Base-by-base conservation (phyloP, 257 asterid species). In the Leonotis leonurus region DNA sequence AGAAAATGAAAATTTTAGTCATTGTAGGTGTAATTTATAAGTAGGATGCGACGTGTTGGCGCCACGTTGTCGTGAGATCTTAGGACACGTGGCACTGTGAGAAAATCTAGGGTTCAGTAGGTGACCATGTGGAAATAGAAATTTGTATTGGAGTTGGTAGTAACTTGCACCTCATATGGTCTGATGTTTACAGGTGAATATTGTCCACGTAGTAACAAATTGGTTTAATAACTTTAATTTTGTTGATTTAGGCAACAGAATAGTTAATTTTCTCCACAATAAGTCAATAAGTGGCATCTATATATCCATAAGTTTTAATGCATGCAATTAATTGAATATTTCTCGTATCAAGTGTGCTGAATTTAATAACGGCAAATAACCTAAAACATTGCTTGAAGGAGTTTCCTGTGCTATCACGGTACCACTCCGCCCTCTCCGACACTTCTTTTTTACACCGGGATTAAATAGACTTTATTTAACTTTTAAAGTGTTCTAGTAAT, bases 181-280 rank as follows among this genome's bases (percentile, higher is more conserved):
- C 2, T 67, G 70, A 62, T 51, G 73, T 65, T 61, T 65, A 66
- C 74, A 8, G 18, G 8, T 39, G 35, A 17, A 68, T 11, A n/a
- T 67, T 60, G 53, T 33, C 71, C 58, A 50, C 6, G 54, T 60
- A n/a, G 11, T 35, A 39, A 40, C 5, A 45, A 27, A 2, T 13
- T 8, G 40, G 18, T 3, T 52, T 32, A 29, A 40, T 46, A 21
- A n/a, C 57, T 4, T 51, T 30, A 37, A 33, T 56, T 32, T 21
- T 59, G 73, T 62, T 56, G 71, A 56, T 75, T 56, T 75, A 77
- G 75, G 66, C 76, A n/a, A n/a, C n/a, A n/a, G n/a, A n/a, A n/a
- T n/a, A 37, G 62, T 16, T 22, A 20, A 22, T 40, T 22, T 18
- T 21, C 52, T 18, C 27, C 52, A 3, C 27, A 45, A 20, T 57